Evolutionary conservation across 768 basidiomycete genomes (phyloP), one percentile per base, ranked within the genome.

Genomic region (Termitomyces sp.): DNA sequence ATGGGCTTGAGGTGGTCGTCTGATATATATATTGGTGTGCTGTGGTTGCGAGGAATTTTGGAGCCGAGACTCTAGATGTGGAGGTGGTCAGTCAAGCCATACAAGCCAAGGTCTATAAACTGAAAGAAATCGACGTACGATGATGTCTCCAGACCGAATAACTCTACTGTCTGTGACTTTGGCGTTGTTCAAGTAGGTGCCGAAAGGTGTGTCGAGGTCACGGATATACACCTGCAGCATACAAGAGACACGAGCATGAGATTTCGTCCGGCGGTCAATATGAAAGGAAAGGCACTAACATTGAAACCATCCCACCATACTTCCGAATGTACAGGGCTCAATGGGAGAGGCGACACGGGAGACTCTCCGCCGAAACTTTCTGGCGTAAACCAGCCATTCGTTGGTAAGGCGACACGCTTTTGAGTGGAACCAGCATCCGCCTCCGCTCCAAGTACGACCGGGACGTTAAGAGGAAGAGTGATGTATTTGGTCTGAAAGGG

Each of bases 111-210:
- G 42, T 35, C 19, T n/a, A 40, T 55, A 38, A 21, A 17, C 10
- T 21, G 11, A 23, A 52, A 23, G 5, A 40, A 17, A 42, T 53
- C 14, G 42, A 71, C 75, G 56, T 56, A 82, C 81, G 58, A 82
- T 63, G 7, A 72, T 67, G 57, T 82, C 81, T 19, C 78, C 78
- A 9, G 69, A 63, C 52, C 71, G 73, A 25, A 82, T 65, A 5
- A 68, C 55, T 0, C 71, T 75, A 42, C 69, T 71, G 17, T 72
- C 65, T 19, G 68, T 68, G 59, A 81, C 71, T 59, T 70, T 72
- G 54, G 69, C 56, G 31, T 75, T 76, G 56, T 82, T 82, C 49
- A 82, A 68, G 59, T 70, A 78, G 32, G 81, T 82, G 11, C 81
- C 80, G 52, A 79, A 77, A 7, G 74, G 62, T 6, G 79, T 73